Conservation (phyloP, 2,329 filamentous ascomycete species). For the Phialophora chinensis region DNA sequence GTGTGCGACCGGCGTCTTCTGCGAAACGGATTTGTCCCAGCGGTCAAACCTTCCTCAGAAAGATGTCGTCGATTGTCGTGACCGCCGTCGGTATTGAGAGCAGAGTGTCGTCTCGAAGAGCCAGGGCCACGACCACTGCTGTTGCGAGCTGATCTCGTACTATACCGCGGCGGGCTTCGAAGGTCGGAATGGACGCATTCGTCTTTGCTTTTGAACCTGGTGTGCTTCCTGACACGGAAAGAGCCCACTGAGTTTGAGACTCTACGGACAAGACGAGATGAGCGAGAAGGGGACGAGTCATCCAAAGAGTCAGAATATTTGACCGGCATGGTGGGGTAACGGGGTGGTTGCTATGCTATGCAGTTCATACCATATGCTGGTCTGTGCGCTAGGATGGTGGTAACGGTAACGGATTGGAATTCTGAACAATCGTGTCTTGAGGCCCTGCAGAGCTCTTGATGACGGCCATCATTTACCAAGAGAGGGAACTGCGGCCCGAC, state of each 20-base stretch:
- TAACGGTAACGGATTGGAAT: slow-evolving; percentile 29
- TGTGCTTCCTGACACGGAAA: slow-evolving; percentile 8
- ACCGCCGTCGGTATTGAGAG: slow-evolving; percentile 6
- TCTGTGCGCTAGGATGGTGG: slow-evolving; percentile 28
- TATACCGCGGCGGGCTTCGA: slow-evolving; percentile 9
- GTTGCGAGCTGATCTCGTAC: not conserved
- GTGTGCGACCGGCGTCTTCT: slow-evolving; percentile 18
- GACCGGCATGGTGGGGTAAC: slow-evolving; percentile 29
- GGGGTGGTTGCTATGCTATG: slow-evolving; percentile 39
- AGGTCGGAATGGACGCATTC: no score
- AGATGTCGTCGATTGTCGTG: slow-evolving; percentile 4
- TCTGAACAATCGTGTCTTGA: slow-evolving; percentile 20
- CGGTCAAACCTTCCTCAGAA: not conserved
- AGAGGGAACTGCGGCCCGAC: not conserved
- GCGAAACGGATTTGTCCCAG: not conserved
- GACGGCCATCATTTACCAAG: not conserved
- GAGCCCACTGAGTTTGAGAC: slow-evolving; percentile 22
- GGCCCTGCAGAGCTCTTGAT: slow-evolving; percentile 3
- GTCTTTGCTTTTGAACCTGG: not conserved
- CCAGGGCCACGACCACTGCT: not conserved
- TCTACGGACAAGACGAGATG: slow-evolving; percentile 19
- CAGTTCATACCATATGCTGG: slow-evolving; percentile 33
- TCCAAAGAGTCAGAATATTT: slow-evolving; percentile 18
- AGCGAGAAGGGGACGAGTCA: slow-evolving; percentile 15
- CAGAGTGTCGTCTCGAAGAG: not conserved